Evolutionary conservation across 495 filamentous ascomycete genomes (phyloP).

Genomic region (Xylaria nigripes): DNA sequence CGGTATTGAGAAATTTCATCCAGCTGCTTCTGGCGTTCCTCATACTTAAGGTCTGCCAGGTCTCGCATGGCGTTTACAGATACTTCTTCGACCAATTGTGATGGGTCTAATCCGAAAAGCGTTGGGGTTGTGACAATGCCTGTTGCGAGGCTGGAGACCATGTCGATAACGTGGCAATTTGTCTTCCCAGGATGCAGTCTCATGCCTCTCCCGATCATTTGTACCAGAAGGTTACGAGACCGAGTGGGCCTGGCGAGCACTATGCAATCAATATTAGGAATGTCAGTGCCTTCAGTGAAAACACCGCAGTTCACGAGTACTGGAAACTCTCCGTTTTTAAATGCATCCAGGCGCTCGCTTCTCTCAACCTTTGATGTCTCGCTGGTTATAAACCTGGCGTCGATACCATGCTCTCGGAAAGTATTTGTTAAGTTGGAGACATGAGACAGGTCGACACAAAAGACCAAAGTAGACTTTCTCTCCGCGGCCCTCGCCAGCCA

Average conservation of each 20-base stretch:
- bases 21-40: conserved; percentile 27
- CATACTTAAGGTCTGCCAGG: conserved; percentile 38
- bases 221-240: conserved; percentile 82
- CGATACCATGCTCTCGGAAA: conserved; percentile 70
- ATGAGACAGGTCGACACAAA: conserved; percentile 85
- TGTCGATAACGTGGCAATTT: conserved; percentile 93
- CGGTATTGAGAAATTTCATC: not conserved
- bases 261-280: conserved; percentile 94
- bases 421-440: conserved; percentile 59
- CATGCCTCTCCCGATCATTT: conserved; percentile 97
- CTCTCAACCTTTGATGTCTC: conserved; percentile 60
- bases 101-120: conserved; percentile 85
- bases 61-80: conserved; percentile 49
- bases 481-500: conserved; percentile 68
- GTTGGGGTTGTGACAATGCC: conserved; percentile 88
- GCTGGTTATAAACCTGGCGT: conserved; percentile 76
- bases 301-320: conserved; percentile 93
- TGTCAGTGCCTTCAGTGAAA: conserved; percentile 94
- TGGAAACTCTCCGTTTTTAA: conserved; percentile 67
- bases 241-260: conserved; percentile 81
- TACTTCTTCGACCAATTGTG: conserved; percentile 60
- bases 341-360: conserved; percentile 59
- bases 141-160: conserved; percentile 73
- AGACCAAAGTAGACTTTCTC: conserved; percentile 81
- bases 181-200: conserved; percentile 70